These are phyloP conservation scores for Neurospora hispaniola DNA, from an alignment of 495 filamentous ascomycete species.

Conservation along the genomic window DNA sequence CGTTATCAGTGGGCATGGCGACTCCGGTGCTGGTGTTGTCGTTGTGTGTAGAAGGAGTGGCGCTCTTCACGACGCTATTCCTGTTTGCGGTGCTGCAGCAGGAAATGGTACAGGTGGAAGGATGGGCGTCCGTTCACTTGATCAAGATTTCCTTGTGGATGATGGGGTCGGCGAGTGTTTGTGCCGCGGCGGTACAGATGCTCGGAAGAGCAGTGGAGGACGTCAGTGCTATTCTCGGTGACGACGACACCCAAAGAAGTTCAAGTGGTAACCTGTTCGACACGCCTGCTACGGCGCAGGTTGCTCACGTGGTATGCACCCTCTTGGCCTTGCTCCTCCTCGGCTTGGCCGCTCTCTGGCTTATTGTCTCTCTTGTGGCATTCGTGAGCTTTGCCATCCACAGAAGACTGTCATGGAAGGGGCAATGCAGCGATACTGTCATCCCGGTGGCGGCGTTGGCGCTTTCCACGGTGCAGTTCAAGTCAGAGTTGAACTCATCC, in stretches of 20 bases:
- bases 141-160: slow-evolving; percentile 4
- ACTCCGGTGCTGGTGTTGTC: slow-evolving; percentile 4
- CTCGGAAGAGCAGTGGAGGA: slow-evolving; percentile 1
- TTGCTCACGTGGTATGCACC: neutral
- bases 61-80: slow-evolving; percentile 1
- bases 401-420: slow-evolving; percentile 5
- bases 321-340: slow-evolving; percentile 5
- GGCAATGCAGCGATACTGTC: slow-evolving; percentile 3
- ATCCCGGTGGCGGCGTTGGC: slow-evolving; percentile 3
- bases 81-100: slow-evolving; percentile 6
- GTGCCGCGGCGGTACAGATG: slow-evolving; percentile 6
- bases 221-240: neutral
- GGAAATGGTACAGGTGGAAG: slow-evolving; percentile 9
- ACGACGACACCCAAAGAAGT: neutral
- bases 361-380: neutral
- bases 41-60: slow-evolving; percentile 1
- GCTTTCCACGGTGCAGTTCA: slow-evolving; percentile 1
- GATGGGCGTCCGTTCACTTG: slow-evolving; percentile 3
- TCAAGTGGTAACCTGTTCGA: neutral
- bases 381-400: slow-evolving; percentile 1
- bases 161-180: slow-evolving; percentile 6
- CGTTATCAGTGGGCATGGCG: neutral
- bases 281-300: neutral
- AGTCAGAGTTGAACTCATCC: neutral
- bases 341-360: slow-evolving; percentile 6